phyloP scores from a whole-genome alignment of 257 asterid species.

The Salvia splendens region DNA sequence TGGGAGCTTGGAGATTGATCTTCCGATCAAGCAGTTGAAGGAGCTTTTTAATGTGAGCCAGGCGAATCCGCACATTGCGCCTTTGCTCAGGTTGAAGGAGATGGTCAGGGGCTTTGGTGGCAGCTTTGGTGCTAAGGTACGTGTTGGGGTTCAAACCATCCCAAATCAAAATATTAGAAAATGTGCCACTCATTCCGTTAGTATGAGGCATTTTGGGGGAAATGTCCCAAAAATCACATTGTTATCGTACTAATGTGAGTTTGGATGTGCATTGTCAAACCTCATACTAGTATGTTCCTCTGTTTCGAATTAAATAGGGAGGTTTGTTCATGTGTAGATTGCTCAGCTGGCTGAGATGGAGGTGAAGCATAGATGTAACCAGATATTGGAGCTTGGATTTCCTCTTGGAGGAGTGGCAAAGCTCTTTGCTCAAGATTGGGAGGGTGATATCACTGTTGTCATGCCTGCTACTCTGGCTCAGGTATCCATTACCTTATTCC shows the following conservation, averaged over 20 bases:
- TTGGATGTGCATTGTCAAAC: no score
- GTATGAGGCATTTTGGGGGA: no score
- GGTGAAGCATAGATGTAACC: slow-evolving; percentile 92
- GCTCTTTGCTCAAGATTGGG: slow-evolving; percentile 99
- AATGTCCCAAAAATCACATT: no score
- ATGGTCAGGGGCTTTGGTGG: slow-evolving; percentile 84
- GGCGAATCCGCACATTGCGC: slow-evolving; percentile 95
- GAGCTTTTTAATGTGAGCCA: slow-evolving; percentile 96
- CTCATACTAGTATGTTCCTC: background rate
- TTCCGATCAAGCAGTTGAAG: slow-evolving; percentile 90
- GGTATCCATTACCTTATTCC: slow-evolving; percentile 42
- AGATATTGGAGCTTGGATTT: slow-evolving; percentile 83
- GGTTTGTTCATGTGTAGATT: slow-evolving; percentile 75
- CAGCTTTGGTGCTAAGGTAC: slow-evolving; percentile 85
- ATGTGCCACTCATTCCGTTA: no score
- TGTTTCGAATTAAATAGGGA: no score
- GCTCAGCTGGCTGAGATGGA: slow-evolving; percentile 95
- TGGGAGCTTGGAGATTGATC: slow-evolving; percentile 91
- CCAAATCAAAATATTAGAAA: no score
- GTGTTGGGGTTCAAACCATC: background rate
- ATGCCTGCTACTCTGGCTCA: slow-evolving; percentile 97
- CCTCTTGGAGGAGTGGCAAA: slow-evolving; percentile 82
- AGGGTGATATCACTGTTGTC: slow-evolving; percentile 93
- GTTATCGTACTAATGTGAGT: no score
- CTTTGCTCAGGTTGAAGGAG: slow-evolving; percentile 82